phyloP scores from a whole-genome alignment of 2,329 filamentous ascomycete genomes.

The Intubia oerlemansii region DNA sequence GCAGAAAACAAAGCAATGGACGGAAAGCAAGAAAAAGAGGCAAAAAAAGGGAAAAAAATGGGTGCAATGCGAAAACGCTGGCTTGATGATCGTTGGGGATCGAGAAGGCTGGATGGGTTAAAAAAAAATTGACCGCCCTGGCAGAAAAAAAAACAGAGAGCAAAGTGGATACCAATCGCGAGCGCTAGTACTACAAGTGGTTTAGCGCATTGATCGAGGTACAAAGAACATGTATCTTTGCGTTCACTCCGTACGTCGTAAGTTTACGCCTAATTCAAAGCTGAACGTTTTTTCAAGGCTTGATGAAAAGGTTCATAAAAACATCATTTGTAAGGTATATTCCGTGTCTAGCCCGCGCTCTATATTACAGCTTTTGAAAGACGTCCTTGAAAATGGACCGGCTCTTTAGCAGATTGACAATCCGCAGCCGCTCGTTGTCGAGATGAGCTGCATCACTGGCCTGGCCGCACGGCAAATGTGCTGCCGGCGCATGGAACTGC shows the following conservation, averaged over 20 bases:
- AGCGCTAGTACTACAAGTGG: too few species aligned
- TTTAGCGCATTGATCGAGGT: too few species aligned
- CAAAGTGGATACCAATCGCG: too few species aligned
- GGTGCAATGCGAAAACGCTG: not conserved
- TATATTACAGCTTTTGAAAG: too few species aligned
- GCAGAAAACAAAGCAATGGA: not conserved
- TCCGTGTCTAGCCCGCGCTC: too few species aligned
- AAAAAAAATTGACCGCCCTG: conserved; percentile 2
- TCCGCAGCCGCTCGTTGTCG: conserved; percentile 79
- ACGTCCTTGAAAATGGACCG: conserved; percentile 79
- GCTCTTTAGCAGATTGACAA: conserved; percentile 77
- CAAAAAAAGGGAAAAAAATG: not conserved
- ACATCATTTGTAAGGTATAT: too few species aligned
- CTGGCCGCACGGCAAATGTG: conserved; percentile 84
- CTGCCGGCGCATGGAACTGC: conserved; percentile 76
- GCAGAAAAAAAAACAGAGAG: conserved; percentile 3
- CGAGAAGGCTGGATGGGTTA: too few species aligned
- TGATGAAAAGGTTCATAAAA: too few species aligned
- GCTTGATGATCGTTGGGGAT: not conserved
- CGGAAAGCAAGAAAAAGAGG: not conserved
- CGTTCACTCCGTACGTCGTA: too few species aligned
- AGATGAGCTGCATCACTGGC: conserved; percentile 86
- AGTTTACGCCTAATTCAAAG: too few species aligned
- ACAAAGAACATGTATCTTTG: too few species aligned
- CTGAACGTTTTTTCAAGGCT: too few species aligned